These are phyloP conservation scores for Ustilago shanxiensis DNA, from an alignment of 1,284 basidiomycete species.

Conservation along the genomic window DNA sequence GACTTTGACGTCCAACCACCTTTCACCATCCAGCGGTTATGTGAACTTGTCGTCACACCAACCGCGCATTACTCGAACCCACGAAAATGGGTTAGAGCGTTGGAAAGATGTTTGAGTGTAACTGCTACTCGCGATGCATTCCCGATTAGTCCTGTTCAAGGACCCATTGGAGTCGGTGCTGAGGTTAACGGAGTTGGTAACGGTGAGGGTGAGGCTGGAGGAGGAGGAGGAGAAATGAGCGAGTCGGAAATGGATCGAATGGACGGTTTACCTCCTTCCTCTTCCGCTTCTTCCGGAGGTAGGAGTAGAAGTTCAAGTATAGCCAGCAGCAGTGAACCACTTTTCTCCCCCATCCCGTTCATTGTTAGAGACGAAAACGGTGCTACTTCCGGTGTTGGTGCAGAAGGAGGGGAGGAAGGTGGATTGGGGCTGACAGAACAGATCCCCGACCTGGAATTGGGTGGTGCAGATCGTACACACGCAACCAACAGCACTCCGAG, in stretches of 20 bases:
- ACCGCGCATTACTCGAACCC: slow-evolving; percentile 30
- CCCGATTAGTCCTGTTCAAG: slow-evolving; percentile 41
- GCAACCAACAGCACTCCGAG: not conserved
- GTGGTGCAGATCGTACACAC: slow-evolving; percentile 35
- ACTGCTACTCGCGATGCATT: slow-evolving; percentile 55
- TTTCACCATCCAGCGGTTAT: slow-evolving; percentile 59
- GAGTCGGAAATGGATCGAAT: slow-evolving; percentile 41
- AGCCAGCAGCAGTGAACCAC: slow-evolving; percentile 17
- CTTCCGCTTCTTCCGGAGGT: not conserved
- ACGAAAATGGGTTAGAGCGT: slow-evolving; percentile 41
- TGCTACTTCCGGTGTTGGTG: not conserved
- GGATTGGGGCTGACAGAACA: not conserved
- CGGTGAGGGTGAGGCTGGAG: not conserved
- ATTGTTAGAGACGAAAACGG: slow-evolving; percentile 27
- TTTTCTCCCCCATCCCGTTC: slow-evolving; percentile 51
- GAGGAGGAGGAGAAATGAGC: slow-evolving; percentile 8
- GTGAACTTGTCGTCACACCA: slow-evolving; percentile 42
- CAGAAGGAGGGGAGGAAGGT: not conserved
- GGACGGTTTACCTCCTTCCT: slow-evolving; percentile 27
- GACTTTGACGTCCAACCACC: slow-evolving; percentile 59
- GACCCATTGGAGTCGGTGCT: not conserved
- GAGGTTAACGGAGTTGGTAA: slow-evolving; percentile 16
- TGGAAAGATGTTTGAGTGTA: slow-evolving; percentile 43
- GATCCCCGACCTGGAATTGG: slow-evolving; percentile 38
- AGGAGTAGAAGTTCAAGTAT: slow-evolving; percentile 22